These are phyloP conservation scores for Neurospora terricola DNA, from an alignment of 495 filamentous ascomycete genomes.

Conservation along the genomic window DNA sequence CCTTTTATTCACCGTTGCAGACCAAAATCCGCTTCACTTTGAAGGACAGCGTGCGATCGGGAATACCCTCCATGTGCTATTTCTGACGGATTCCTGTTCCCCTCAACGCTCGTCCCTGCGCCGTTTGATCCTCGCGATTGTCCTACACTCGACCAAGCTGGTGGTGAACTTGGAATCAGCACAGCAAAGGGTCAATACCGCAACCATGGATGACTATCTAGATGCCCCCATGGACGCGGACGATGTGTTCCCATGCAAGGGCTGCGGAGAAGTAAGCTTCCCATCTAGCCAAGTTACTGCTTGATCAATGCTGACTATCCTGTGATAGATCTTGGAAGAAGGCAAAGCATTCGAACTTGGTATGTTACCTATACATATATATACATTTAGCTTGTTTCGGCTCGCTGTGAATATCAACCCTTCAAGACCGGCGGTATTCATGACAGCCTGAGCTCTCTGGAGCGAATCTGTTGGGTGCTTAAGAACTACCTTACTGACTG, in stretches of 20 bases:
- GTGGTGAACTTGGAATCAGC: background rate
- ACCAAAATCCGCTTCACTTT: background rate
- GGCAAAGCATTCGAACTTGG: constrained; percentile 97
- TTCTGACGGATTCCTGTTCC: background rate
- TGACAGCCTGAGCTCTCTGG: background rate
- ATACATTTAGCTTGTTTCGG: background rate
- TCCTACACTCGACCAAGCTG: background rate
- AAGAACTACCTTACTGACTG: background rate
- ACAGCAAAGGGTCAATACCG: background rate
- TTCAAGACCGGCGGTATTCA: background rate
- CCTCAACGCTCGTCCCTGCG: background rate
- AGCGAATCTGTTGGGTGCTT: background rate
- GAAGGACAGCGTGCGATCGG: background rate
- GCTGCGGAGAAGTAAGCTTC: constrained; percentile 78
- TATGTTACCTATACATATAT: constrained; percentile 36
- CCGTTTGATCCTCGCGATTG: background rate
- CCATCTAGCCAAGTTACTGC: background rate
- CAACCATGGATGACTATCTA: constrained; percentile 51
- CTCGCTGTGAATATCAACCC: background rate
- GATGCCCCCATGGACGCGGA: constrained; percentile 82
- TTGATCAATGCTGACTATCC: constrained; percentile 2
- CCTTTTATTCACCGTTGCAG: background rate
- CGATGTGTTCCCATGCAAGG: constrained; percentile 91
- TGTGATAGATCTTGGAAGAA: constrained; percentile 76
- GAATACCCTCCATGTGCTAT: constrained; percentile 3